Evolutionary conservation across 2,329 filamentous ascomycete genomes (phyloP).

Genomic region (Aspergillus ochraceoroseus): DNA sequence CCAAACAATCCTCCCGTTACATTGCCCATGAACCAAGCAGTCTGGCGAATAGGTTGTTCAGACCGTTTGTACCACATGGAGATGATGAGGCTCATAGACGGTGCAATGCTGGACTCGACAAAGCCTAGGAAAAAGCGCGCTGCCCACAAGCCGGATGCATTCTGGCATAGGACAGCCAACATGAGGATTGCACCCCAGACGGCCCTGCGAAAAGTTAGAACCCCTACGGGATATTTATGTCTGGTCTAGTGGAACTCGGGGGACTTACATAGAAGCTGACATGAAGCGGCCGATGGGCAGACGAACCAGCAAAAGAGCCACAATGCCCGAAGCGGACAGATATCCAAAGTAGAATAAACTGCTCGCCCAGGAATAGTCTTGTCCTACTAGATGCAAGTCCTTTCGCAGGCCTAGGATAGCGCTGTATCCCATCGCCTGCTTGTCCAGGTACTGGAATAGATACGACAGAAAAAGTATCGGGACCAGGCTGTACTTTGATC

Average conservation of each 20-base stretch:
- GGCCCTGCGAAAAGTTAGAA: constrained; percentile 58
- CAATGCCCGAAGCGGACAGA: constrained; percentile 60
- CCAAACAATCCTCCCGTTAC: constrained; percentile 60
- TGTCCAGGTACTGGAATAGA: too few relatives aligned
- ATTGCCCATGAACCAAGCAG: constrained; percentile 60
- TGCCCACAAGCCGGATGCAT: too few relatives aligned
- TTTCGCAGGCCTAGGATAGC: too few relatives aligned
- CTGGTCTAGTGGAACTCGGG: too few relatives aligned
- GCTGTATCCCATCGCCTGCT: too few relatives aligned
- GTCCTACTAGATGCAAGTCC: too few relatives aligned
- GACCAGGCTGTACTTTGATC: too few relatives aligned
- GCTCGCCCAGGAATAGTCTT: constrained; percentile 79
- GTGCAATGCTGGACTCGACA: constrained; percentile 61
- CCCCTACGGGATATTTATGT: too few relatives aligned
- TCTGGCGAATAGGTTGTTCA: constrained; percentile 61
- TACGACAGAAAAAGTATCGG: too few relatives aligned
- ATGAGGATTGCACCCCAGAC: constrained; percentile 65
- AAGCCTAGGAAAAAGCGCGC: constrained; percentile 60
- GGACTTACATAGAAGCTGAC: too few relatives aligned
- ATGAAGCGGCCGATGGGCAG: constrained; percentile 67
- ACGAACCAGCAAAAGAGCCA: constrained; percentile 60
- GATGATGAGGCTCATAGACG: constrained; percentile 62
- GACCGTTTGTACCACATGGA: constrained; percentile 60
- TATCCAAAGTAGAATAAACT: constrained; percentile 77
- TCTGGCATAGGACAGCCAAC: too few relatives aligned